Conservation (phyloP, 2,329 filamentous ascomycete genomes). For the Parafenestella ontariensis region DNA sequence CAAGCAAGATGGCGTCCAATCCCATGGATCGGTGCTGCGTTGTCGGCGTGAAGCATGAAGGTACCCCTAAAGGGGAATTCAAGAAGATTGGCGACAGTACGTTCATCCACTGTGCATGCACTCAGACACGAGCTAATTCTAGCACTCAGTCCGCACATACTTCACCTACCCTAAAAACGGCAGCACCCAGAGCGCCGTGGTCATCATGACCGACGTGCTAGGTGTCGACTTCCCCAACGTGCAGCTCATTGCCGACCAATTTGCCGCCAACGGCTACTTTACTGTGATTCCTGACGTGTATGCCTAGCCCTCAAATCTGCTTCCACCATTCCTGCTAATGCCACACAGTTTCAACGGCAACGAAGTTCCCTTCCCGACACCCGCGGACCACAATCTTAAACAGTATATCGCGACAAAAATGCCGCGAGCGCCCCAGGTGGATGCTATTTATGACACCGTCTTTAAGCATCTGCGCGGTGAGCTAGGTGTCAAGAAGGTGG, state of each 20-base stretch:
- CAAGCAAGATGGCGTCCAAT: slow-evolving; percentile 58
- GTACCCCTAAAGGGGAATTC: slow-evolving; percentile 55
- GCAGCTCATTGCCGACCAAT: slow-evolving; percentile 74
- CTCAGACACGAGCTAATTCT: not conserved
- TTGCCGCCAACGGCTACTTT: slow-evolving; percentile 75
- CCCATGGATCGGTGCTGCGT: slow-evolving; percentile 58
- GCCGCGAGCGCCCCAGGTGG: slow-evolving; percentile 53
- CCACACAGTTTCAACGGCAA: slow-evolving; percentile 66
- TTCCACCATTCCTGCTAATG: not conserved
- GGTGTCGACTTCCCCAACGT: slow-evolving; percentile 62
- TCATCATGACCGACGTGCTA: slow-evolving; percentile 64
- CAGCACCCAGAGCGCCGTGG: slow-evolving; percentile 61
- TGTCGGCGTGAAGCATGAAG: slow-evolving; percentile 60
- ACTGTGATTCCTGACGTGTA: slow-evolving; percentile 70
- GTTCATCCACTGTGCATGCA: not conserved
- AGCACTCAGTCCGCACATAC: slow-evolving; percentile 61
- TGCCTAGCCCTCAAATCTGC: not conserved
- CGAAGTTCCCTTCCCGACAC: slow-evolving; percentile 62
- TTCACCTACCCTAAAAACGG: slow-evolving; percentile 61
- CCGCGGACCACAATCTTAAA: slow-evolving; percentile 58
- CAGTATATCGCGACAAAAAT: slow-evolving; percentile 56
- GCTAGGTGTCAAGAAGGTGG: slow-evolving; percentile 63
- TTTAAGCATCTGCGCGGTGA: slow-evolving; percentile 67
- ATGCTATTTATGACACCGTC: slow-evolving; percentile 60
- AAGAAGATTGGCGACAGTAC: slow-evolving; percentile 57